Evolutionary conservation across 176 grass and related monocot species (phyloP).

Genomic region (Poa pratensis): DNA sequence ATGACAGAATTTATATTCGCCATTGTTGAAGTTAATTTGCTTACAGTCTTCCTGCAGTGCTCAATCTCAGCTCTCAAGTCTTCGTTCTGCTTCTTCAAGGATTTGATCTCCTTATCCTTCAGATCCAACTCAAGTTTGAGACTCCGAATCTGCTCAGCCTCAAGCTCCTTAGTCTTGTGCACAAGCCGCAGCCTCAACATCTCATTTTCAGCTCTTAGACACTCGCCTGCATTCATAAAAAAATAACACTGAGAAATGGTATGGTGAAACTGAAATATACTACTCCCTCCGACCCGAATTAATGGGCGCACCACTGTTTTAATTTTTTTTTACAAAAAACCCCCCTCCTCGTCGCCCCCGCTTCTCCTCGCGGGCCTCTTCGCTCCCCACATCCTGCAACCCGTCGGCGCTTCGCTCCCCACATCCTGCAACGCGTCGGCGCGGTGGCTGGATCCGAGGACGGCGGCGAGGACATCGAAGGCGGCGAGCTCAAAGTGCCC

Average conservation of each 20-base stretch:
- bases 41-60: slow-evolving; percentile 29
- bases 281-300: too few relatives aligned
- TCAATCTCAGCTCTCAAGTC: slow-evolving; percentile 39
- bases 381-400: too few relatives aligned
- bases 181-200: slow-evolving; percentile 1
- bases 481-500: too few relatives aligned
- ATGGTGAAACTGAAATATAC: neutral
- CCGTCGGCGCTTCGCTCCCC: too few relatives aligned
- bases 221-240: neutral
- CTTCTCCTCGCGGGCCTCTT: too few relatives aligned
- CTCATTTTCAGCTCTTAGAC: slow-evolving; percentile 9
- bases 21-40: neutral
- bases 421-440: too few relatives aligned
- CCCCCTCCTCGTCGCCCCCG: too few relatives aligned
- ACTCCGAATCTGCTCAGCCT: slow-evolving; percentile 9
- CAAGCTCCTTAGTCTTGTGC: neutral
- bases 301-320: too few relatives aligned
- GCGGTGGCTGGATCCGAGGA: too few relatives aligned
- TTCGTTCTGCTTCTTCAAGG: neutral
- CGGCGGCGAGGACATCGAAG: too few relatives aligned
- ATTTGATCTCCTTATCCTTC: slow-evolving; percentile 7
- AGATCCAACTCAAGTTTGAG: slow-evolving; percentile 31
- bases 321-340: too few relatives aligned
- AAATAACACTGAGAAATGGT: neutral
- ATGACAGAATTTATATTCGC: neutral